Percentiles rank a stretch among this genome's conserved stretches.
These are phyloP conservation scores for Stephania japonica DNA, from an alignment of 164 flowering plant genomes.

Conservation along the genomic window DNA sequence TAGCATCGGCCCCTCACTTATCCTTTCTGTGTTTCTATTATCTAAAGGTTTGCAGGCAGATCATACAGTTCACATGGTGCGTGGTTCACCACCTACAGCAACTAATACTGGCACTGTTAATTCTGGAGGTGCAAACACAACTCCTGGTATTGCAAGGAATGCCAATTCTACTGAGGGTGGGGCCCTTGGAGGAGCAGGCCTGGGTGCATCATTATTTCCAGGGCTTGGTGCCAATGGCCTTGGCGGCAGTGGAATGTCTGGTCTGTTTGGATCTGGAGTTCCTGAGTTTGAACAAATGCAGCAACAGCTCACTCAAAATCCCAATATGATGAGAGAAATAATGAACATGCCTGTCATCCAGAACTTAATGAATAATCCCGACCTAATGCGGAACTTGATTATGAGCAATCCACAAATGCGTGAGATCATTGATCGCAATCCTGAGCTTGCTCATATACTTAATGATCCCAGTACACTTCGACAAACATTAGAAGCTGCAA, in stretches of 20 bases:
- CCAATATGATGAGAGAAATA: conserved; percentile 88
- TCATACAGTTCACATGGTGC: conserved; percentile 83
- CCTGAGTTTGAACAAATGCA: conserved; percentile 85
- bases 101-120: conserved; percentile 31
- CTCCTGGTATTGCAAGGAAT: conserved; percentile 23
- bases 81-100: conserved; percentile 51
- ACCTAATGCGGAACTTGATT: conserved; percentile 70
- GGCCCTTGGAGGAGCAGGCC: conserved; percentile 45
- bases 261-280: conserved; percentile 70
- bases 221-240: conserved; percentile 53
- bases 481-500: conserved; percentile 86
- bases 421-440: conserved; percentile 85
- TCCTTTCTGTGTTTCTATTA: not conserved
- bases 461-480: conserved; percentile 83
- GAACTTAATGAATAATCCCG: conserved; percentile 83
- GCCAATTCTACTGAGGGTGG: conserved; percentile 39
- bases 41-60: conserved; percentile 68
- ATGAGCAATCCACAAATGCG: conserved; percentile 96
- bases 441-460: conserved; percentile 86
- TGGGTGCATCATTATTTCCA: conserved; percentile 54
- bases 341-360: conserved; percentile 91
- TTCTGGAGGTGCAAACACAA: conserved; percentile 32
- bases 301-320: conserved; percentile 79
- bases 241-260: conserved; percentile 49
- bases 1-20: not conserved